A percentile compares a stretch with the other conserved stretches of the same genome.
These are phyloP conservation scores for Trametes versicolor DNA, from an alignment of 1,284 basidiomycete genomes.

Conservation along the genomic window DNA sequence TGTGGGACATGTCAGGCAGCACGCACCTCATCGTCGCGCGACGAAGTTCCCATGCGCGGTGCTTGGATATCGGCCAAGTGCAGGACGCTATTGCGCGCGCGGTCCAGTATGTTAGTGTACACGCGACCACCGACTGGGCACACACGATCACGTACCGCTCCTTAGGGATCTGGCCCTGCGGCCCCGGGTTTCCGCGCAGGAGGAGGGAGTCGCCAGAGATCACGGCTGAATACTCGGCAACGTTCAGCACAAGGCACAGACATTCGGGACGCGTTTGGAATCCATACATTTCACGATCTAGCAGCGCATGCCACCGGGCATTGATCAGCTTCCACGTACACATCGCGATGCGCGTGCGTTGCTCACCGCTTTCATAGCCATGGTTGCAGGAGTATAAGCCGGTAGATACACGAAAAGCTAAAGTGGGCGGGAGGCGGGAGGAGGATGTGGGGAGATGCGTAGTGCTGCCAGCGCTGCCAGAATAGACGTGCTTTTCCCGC, in stretches of 20 bases:
- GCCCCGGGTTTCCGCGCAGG: slow-evolving; percentile 78
- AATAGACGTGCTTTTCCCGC: slow-evolving; percentile 27
- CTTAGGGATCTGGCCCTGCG: slow-evolving; percentile 87
- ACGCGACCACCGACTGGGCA: slow-evolving; percentile 12
- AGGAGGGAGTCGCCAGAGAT: slow-evolving; percentile 91
- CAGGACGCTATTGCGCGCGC: slow-evolving; percentile 65
- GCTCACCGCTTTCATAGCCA: slow-evolving; percentile 40
- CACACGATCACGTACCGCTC: slow-evolving; percentile 69
- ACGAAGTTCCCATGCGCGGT: slow-evolving; percentile 82
- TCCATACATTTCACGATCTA: slow-evolving; percentile 78
- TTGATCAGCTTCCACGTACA: slow-evolving; percentile 16
- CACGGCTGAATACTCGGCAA: slow-evolving; percentile 66
- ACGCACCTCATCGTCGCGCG: slow-evolving; percentile 87
- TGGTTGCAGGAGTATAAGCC: slow-evolving; percentile 26
- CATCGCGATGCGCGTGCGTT: not conserved
- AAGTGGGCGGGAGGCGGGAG: slow-evolving; percentile 7
- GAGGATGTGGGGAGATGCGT: slow-evolving; percentile 10
- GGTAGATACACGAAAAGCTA: slow-evolving; percentile 8
- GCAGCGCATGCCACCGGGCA: slow-evolving; percentile 1
- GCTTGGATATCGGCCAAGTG: slow-evolving; percentile 88
- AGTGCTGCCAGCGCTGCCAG: slow-evolving; percentile 27
- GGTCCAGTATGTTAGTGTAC: slow-evolving; percentile 25
- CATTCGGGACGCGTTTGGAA: slow-evolving; percentile 23
- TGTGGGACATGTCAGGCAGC: not conserved
- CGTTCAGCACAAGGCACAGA: slow-evolving; percentile 37